A percentile compares a stretch with the other conserved stretches of the same genome.
These are phyloP conservation scores for Mucor sp. DNA, from an alignment of 371 early-diverging fungal species.

Conservation along the genomic window DNA sequence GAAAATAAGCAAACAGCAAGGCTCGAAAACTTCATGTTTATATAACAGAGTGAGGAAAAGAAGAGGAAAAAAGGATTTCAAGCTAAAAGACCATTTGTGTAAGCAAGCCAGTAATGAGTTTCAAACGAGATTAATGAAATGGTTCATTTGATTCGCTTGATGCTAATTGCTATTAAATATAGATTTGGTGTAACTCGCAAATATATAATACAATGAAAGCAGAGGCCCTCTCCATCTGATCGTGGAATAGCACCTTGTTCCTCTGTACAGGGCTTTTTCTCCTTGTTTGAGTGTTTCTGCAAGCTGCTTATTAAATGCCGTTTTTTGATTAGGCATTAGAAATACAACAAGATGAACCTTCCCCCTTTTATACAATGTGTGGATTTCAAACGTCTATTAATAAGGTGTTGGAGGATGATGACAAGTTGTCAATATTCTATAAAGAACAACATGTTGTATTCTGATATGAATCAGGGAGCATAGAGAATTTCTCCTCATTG, in stretches of 20 bases:
- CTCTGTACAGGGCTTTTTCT: no score
- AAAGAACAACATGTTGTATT: neutral
- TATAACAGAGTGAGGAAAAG: neutral
- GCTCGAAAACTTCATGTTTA: slow-evolving; percentile 16
- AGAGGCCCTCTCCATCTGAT: neutral
- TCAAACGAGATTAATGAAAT: slow-evolving; percentile 7
- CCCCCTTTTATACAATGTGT: neutral
- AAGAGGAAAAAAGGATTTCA: neutral
- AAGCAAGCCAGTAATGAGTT: slow-evolving; percentile 6
- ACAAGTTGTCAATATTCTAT: neutral
- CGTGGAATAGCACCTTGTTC: neutral
- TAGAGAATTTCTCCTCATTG: neutral
- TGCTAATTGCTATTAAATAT: slow-evolving; percentile 5
- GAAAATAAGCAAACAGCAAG: slow-evolving; percentile 11
- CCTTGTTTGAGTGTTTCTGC: neutral
- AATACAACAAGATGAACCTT: neutral
- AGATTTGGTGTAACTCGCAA: neutral
- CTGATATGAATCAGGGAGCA: neutral
- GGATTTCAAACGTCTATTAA: neutral
- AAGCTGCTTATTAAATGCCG: neutral
- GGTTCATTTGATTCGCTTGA: slow-evolving; percentile 2
- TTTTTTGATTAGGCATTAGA: neutral
- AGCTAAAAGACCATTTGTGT: neutral
- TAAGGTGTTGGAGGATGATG: neutral
- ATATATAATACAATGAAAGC: neutral